Evolutionary conservation across 2,329 filamentous ascomycete species (phyloP).

Genomic region (Chaetomium strumarium): DNA sequence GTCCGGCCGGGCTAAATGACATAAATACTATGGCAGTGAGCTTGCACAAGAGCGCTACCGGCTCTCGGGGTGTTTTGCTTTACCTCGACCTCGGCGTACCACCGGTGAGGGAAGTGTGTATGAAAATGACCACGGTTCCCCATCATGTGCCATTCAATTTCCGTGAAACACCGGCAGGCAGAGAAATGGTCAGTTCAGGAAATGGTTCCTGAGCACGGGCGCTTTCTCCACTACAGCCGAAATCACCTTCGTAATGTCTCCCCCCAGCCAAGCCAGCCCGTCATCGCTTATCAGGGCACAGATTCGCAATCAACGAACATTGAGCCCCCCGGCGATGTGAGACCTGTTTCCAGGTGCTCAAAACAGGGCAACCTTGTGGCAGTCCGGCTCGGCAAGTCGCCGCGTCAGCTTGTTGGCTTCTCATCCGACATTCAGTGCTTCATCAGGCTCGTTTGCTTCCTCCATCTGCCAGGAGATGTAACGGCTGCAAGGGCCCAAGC

Average conservation of each 20-base stretch:
- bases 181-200: slow-evolving; percentile 11
- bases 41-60: background rate
- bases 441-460: slow-evolving; percentile 19
- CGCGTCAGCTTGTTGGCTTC: slow-evolving; percentile 17
- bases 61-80: background rate
- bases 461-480: slow-evolving; percentile 12
- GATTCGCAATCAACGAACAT: background rate
- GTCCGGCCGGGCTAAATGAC: no score
- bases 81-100: background rate
- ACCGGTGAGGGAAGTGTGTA: background rate
- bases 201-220: background rate
- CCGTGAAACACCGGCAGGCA: slow-evolving; percentile 17
- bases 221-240: slow-evolving; percentile 14
- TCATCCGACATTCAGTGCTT: slow-evolving; percentile 21
- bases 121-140: background rate
- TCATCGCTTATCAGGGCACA: background rate
- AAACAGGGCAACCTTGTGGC: slow-evolving; percentile 10
- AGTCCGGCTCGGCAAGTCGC: slow-evolving; percentile 12
- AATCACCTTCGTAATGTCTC: slow-evolving; percentile 6
- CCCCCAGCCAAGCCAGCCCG: background rate
- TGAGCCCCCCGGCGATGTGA: background rate
- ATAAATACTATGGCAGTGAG: no score
- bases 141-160: slow-evolving; percentile 11
- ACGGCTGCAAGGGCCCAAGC: slow-evolving; percentile 16
- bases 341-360: slow-evolving; percentile 2